A percentile compares a stretch with the other conserved stretches of the same genome.
Conservation (phyloP, 495 filamentous ascomycete genomes). For the Penicillium paxilli region DNA sequence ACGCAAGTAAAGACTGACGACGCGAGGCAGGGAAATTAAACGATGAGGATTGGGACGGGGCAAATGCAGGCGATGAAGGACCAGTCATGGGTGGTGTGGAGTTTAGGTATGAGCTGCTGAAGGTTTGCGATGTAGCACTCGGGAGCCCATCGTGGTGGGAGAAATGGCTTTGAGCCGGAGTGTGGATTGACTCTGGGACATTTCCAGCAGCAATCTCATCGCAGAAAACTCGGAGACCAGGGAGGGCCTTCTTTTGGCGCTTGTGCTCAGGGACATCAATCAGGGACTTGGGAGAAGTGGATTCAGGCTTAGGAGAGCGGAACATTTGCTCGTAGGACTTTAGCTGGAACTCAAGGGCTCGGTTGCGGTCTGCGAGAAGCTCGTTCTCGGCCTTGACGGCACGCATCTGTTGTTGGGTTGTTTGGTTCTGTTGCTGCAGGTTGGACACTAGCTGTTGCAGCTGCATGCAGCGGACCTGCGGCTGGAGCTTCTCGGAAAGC, state of each 20-base stretch:
- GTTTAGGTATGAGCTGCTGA: constrained; percentile 30
- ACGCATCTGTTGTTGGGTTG: constrained; percentile 37
- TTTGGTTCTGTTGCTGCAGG: constrained; percentile 44
- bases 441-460: constrained; percentile 37
- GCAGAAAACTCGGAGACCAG: constrained; percentile 42
- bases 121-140: constrained; percentile 33
- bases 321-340: constrained; percentile 47
- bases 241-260: constrained; percentile 37
- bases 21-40: constrained; percentile 32
- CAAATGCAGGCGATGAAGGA: constrained; percentile 42
- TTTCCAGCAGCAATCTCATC: constrained; percentile 34
- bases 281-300: constrained; percentile 27
- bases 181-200: constrained; percentile 20
- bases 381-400: constrained; percentile 42
- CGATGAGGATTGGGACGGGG: constrained; percentile 25
- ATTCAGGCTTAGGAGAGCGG: constrained; percentile 40
- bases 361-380: constrained; percentile 37
- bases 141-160: constrained; percentile 22
- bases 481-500: constrained; percentile 43
- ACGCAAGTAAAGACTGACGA: constrained; percentile 33
- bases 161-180: background rate
- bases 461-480: constrained; percentile 45
- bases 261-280: constrained; percentile 31
- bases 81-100: constrained; percentile 38
- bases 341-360: constrained; percentile 42